phyloP scores from a whole-genome alignment of 2,329 filamentous ascomycete genomes.

The Hyphodiscus sp. region DNA sequence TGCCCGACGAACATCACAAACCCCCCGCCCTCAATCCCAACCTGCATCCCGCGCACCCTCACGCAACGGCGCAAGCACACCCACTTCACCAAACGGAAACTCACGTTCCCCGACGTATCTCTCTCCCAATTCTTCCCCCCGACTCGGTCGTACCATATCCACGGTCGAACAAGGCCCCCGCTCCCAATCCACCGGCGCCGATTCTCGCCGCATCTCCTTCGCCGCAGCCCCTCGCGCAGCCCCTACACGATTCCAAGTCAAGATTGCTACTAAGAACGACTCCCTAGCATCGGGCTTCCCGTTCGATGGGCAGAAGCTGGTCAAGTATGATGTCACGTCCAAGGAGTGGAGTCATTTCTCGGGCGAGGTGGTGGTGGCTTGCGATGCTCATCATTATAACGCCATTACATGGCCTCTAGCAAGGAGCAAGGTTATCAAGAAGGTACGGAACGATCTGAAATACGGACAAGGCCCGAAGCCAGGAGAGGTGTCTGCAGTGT shows the following conservation, averaged over 20 bases:
- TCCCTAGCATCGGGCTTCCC: conserved; percentile 19
- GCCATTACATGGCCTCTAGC: conserved; percentile 16
- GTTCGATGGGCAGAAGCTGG: conserved; percentile 17
- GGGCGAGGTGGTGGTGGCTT: conserved; percentile 14
- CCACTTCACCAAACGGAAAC: neutral
- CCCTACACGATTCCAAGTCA: conserved; percentile 14
- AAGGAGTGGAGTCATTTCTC: conserved; percentile 20
- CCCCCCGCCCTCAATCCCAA: neutral
- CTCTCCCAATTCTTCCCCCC: neutral
- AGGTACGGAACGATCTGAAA: conserved; percentile 18
- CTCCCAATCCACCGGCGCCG: conserved; percentile 14
- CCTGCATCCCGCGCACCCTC: neutral
- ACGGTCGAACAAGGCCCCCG: conserved; percentile 2
- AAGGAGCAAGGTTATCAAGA: conserved; percentile 16
- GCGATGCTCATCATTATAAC: conserved; percentile 12
- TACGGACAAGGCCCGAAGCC: conserved; percentile 13
- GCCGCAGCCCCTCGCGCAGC: conserved; percentile 15
- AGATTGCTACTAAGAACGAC: conserved; percentile 17
- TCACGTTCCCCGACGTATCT: neutral
- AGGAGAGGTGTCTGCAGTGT: neutral
- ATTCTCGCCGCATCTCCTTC: conserved; percentile 23
- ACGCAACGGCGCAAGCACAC: neutral
- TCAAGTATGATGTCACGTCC: conserved; percentile 20
- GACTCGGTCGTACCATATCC: neutral
- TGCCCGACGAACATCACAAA: neutral